These are phyloP conservation scores for Aspergillus eucalypticola DNA, from an alignment of 2,329 filamentous ascomycete genomes.

Conservation along the genomic window DNA sequence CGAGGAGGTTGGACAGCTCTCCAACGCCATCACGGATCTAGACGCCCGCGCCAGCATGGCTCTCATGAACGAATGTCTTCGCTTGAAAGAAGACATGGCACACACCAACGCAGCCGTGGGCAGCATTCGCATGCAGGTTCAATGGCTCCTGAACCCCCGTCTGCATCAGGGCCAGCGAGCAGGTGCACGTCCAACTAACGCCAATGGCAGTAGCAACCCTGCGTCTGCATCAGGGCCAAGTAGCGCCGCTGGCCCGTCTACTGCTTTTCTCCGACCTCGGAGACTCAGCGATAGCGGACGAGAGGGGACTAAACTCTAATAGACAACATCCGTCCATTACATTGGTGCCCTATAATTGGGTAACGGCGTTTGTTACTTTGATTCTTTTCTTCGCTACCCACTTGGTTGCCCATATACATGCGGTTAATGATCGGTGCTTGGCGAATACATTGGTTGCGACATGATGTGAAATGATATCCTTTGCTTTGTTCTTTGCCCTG, in stretches of 20 bases:
- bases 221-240: slow-evolving; percentile 31
- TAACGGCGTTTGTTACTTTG: not conserved
- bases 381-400: not conserved
- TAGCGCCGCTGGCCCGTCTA: slow-evolving; percentile 22
- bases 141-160: slow-evolving; percentile 62
- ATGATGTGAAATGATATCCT: not conserved
- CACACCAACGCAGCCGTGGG: slow-evolving; percentile 62
- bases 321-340: not conserved
- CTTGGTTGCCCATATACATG: not conserved
- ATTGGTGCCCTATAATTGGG: not conserved
- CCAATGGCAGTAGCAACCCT: slow-evolving; percentile 18
- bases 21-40: slow-evolving; percentile 57
- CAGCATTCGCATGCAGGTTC: slow-evolving; percentile 60
- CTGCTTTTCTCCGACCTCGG: slow-evolving; percentile 31
- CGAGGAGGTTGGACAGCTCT: slow-evolving; percentile 59
- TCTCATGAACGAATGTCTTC: slow-evolving; percentile 63
- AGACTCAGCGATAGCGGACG: slow-evolving; percentile 43
- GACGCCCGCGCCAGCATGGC: slow-evolving; percentile 64
- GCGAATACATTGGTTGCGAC: not conserved
- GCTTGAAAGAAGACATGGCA: slow-evolving; percentile 62
- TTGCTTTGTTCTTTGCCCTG: not conserved
- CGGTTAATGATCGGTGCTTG: not conserved
- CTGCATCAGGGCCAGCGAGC: slow-evolving; percentile 47
- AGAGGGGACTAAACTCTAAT: slow-evolving; percentile 43
- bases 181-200: slow-evolving; percentile 22